Percentiles rank a stretch among this genome's conserved stretches.
Evolutionary conservation across 352 stramenopile species (phyloP).

Genomic region (Phytophthora multivora): DNA sequence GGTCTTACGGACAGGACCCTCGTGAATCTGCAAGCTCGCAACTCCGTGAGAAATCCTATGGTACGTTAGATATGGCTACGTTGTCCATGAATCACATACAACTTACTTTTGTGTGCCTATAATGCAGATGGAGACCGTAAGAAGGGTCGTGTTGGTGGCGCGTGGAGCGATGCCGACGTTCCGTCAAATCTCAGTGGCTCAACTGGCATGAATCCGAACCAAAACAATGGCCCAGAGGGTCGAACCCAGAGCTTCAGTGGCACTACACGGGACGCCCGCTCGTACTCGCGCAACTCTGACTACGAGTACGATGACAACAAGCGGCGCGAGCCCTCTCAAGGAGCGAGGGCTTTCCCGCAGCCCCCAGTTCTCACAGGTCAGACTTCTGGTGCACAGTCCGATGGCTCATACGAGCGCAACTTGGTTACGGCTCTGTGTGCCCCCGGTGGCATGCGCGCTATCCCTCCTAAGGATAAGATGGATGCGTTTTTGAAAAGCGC

Average conservation of each 20-base stretch:
- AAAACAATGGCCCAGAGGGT: slow-evolving; percentile 41
- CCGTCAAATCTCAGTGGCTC: slow-evolving; percentile 21
- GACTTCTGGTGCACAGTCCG: slow-evolving; percentile 76
- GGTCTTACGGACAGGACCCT: slow-evolving; percentile 57
- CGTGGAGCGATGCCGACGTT: slow-evolving; percentile 53
- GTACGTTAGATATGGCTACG: slow-evolving; percentile 27
- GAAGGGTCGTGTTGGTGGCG: slow-evolving; percentile 82
- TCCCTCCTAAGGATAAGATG: slow-evolving; percentile 95
- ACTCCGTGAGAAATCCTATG: slow-evolving; percentile 81
- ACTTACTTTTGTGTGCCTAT: neutral
- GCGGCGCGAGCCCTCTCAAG: slow-evolving; percentile 32
- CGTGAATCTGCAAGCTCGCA: slow-evolving; percentile 67
- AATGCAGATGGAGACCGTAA: slow-evolving; percentile 75
- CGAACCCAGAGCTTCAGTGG: slow-evolving; percentile 53
- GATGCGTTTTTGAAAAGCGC: slow-evolving; percentile 91
- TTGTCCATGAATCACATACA: neutral
- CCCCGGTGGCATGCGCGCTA: slow-evolving; percentile 93
- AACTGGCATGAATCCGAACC: slow-evolving; percentile 28
- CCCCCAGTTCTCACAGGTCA: slow-evolving; percentile 50
- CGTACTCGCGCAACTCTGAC: slow-evolving; percentile 51
- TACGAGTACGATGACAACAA: slow-evolving; percentile 66
- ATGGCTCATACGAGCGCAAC: slow-evolving; percentile 93
- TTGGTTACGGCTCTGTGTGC: slow-evolving; percentile 93
- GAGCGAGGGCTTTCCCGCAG: slow-evolving; percentile 27
- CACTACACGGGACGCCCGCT: slow-evolving; percentile 40